Base-by-base conservation (phyloP, 164 flowering plant genomes). In the Protea cynaroides region DNA sequence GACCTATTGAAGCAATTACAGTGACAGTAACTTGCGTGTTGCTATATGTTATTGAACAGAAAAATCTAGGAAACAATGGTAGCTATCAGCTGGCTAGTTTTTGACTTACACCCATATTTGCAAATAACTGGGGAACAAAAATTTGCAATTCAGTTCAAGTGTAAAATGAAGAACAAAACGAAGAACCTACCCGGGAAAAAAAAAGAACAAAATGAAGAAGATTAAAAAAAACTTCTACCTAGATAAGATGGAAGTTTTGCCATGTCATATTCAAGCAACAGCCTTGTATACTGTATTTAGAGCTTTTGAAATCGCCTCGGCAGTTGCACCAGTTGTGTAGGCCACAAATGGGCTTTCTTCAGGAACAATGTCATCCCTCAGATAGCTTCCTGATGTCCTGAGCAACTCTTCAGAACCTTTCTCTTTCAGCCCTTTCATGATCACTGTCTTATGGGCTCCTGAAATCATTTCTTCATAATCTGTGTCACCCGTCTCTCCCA, bases 401-500 rank as follows among this genome's bases (percentile, higher is more conserved):
- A 85, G 80, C 69, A 91, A 50, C 43, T 85, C 90, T 51, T 86
- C 95, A 1, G 93, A 87, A 43, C 92, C 88, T 65, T 79, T 80
- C 46, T 69, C 71, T 46, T 84, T 88, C 59, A 83, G 75, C 0
- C 85, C 93, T 76, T 83, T 88, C 77, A 91, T 68, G 63, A 94
- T 86, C 50, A 94, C 37, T 0, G 94, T 89, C 75, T 85, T 94
- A 63, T 94, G 99, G 18, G 92, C 70, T 11, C 97, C 99, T 0
- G 92, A 76, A 57, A 85, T 83, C 65, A 92, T 68, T 65, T 89
- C 99, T 63, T 94, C 99, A 59, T 87, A 76, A 64, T 94, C 99
- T 0, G 97, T 88, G 65, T 94, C 99, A 2, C 97, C 97, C 0
- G 79, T 77, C 64, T 92, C 99, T 0, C 99, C 97, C 14, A 86